phyloP scores from a whole-genome alignment of 2,329 filamentous ascomycete genomes.

The Sphaerulina vaccinii region DNA sequence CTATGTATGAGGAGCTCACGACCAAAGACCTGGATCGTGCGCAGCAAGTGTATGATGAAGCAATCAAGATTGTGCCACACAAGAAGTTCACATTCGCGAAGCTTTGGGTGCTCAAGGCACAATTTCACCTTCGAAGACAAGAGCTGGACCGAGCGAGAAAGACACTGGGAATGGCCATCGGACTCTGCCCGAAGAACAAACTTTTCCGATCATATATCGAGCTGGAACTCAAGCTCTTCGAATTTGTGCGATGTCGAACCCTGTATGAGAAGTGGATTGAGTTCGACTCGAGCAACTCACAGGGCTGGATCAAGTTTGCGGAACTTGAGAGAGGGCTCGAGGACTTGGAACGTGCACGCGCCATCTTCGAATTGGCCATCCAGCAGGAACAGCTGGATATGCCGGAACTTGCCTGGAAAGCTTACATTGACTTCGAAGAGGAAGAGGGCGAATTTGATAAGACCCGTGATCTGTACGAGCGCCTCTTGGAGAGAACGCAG shows the following conservation, averaged over 20 bases:
- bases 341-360: slow-evolving; percentile 81
- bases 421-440: slow-evolving; percentile 98
- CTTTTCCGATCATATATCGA: slow-evolving; percentile 92
- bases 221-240: slow-evolving; percentile 87
- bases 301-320: slow-evolving; percentile 95
- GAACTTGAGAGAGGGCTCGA: slow-evolving; percentile 89
- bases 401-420: slow-evolving; percentile 96
- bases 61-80: slow-evolving; percentile 83
- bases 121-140: slow-evolving; percentile 87
- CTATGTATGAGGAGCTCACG: slow-evolving; percentile 88
- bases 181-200: slow-evolving; percentile 94
- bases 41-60: slow-evolving; percentile 86
- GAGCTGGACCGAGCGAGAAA: slow-evolving; percentile 80
- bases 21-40: slow-evolving; percentile 75
- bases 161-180: slow-evolving; percentile 83
- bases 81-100: slow-evolving; percentile 98
- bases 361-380: slow-evolving; percentile 89
- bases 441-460: slow-evolving; percentile 79
- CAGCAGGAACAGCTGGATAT: slow-evolving; percentile 83
- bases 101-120: slow-evolving; percentile 88
- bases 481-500: slow-evolving; percentile 88
- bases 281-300: slow-evolving; percentile 85
- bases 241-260: slow-evolving; percentile 86
- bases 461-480: slow-evolving; percentile 80
- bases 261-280: slow-evolving; percentile 93